These are phyloP conservation scores for Toxoplasma gondii DNA, from an alignment of 169 alveolate species.

Conservation along the genomic window DNA sequence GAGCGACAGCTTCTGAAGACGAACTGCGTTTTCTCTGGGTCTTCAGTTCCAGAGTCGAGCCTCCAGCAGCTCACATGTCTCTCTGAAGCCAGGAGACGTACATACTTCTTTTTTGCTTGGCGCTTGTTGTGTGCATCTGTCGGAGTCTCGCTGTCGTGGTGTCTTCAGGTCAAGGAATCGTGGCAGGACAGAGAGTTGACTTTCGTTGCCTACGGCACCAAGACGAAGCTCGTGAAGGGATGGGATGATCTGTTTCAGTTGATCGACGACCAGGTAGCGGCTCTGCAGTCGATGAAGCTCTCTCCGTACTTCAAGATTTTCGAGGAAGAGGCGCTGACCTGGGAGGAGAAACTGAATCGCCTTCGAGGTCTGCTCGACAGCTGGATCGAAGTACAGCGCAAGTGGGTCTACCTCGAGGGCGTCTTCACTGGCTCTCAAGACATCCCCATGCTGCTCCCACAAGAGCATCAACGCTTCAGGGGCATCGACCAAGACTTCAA, in stretches of 20 bases:
- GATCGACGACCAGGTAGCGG: slow-evolving; percentile 95
- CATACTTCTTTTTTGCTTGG: too few relatives aligned
- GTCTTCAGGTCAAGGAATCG: slow-evolving; percentile 85
- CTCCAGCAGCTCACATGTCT: too few relatives aligned
- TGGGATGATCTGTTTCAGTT: slow-evolving; percentile 97
- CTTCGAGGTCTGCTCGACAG: slow-evolving; percentile 92
- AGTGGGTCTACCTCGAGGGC: slow-evolving; percentile 98
- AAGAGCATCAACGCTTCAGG: slow-evolving; percentile 94
- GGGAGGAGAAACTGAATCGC: slow-evolving; percentile 96
- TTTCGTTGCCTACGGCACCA: slow-evolving; percentile 89
- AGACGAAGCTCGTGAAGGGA: slow-evolving; percentile 94
- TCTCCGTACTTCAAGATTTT: slow-evolving; percentile 94
- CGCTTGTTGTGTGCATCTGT: too few relatives aligned
- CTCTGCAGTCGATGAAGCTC: slow-evolving; percentile 94
- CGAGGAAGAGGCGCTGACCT: slow-evolving; percentile 93
- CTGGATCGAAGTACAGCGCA: slow-evolving; percentile 98
- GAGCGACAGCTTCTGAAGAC: too few relatives aligned
- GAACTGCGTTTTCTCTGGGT: too few relatives aligned
- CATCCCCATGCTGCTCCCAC: slow-evolving; percentile 92
- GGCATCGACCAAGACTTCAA: slow-evolving; percentile 94
- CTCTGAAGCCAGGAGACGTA: too few relatives aligned
- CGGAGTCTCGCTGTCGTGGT: not conserved
- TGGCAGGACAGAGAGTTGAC: slow-evolving; percentile 92
- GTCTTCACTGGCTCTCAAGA: slow-evolving; percentile 97
- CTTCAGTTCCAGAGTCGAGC: too few relatives aligned